Evolutionary conservation across 805 yeast genomes (phyloP).

Genomic region (Soucietia sequanensis): DNA sequence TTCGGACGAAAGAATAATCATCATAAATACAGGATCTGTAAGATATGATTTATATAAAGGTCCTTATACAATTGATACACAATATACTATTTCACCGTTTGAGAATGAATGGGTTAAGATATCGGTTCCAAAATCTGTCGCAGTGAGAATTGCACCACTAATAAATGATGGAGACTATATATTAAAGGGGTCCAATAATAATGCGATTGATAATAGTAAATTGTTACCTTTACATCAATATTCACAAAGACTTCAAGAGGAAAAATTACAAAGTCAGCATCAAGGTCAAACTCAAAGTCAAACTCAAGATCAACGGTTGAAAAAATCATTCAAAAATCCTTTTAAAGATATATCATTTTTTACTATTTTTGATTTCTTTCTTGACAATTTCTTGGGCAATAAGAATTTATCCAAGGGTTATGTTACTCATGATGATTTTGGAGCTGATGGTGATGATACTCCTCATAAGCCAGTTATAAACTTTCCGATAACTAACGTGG

Average conservation of each 20-base stretch:
- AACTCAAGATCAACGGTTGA: too few relatives aligned
- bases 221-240: constrained; percentile 25
- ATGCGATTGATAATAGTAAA: constrained; percentile 10
- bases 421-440: constrained; percentile 81
- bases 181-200: constrained; percentile 4
- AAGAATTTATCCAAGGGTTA: constrained; percentile 58
- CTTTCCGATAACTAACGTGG: constrained; percentile 75
- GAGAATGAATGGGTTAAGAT: constrained; percentile 74
- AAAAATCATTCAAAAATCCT: not conserved
- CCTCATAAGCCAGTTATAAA: constrained; percentile 59
- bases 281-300: too few relatives aligned
- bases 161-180: constrained; percentile 60
- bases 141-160: constrained; percentile 49
- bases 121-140: constrained; percentile 56
- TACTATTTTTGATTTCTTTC: too few relatives aligned
- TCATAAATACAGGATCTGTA: constrained; percentile 84
- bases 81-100: constrained; percentile 84
- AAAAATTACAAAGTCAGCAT: not conserved
- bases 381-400: not conserved
- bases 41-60: constrained; percentile 87
- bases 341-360: too few relatives aligned
- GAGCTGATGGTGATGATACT: constrained; percentile 82
- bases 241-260: constrained; percentile 2
- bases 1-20: constrained; percentile 41
- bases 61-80: constrained; percentile 74